A percentile compares a stretch with the other conserved stretches of the same genome.
Evolutionary conservation across 371 early-diverging fungal species (phyloP).

Genomic region (Saksenaea vasiformis): DNA sequence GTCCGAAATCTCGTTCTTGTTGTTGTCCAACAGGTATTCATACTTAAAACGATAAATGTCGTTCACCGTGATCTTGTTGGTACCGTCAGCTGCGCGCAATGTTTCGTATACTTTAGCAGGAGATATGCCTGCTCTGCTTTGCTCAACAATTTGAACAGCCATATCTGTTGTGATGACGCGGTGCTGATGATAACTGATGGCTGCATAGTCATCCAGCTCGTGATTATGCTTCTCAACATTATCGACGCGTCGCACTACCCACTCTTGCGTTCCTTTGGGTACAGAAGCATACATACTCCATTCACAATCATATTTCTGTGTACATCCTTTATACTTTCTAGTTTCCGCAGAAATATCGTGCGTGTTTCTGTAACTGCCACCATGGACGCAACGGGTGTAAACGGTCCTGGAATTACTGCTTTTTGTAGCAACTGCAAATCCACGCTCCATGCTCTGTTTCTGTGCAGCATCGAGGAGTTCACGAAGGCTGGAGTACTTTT

Average conservation of each 20-base stretch:
- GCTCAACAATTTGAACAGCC: neutral
- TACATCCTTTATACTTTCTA: neutral
- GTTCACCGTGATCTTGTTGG: neutral
- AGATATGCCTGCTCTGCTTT: neutral
- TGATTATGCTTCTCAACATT: neutral
- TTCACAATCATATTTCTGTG: neutral
- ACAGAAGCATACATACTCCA: neutral
- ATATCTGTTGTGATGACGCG: neutral
- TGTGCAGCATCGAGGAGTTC: neutral
- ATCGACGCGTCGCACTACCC: neutral
- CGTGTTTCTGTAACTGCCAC: neutral
- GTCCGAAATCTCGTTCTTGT: neutral
- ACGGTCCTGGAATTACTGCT: neutral
- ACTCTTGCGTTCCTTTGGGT: neutral
- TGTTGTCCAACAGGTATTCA: neutral
- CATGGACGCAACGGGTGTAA: neutral
- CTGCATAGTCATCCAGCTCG: neutral
- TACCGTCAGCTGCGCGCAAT: neutral
- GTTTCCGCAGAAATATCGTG: neutral
- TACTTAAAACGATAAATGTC: neutral
- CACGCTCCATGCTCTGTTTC: neutral
- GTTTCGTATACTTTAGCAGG: neutral
- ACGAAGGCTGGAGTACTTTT: neutral
- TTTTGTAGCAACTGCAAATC: neutral
- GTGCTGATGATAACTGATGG: neutral